Conservation (phyloP, 2,329 filamentous ascomycete genomes). For the Escovopsis sp. region DNA sequence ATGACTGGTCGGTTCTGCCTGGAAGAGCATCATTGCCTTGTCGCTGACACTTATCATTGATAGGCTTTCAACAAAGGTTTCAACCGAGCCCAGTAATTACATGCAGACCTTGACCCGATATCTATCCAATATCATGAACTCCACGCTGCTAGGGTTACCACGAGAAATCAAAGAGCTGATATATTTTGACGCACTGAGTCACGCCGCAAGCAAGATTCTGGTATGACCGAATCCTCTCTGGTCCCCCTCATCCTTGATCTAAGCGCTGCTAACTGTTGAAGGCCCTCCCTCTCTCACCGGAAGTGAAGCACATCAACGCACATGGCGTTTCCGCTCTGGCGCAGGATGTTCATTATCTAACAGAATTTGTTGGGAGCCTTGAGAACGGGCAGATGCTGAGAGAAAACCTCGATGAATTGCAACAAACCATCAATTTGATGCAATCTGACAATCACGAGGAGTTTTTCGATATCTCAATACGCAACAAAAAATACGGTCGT, state of each 20-base stretch:
- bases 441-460: constrained; percentile 84
- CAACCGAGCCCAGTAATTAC: constrained; percentile 71
- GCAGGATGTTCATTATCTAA: constrained; percentile 70
- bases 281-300: constrained; percentile 61
- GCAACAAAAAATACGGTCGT: constrained; percentile 86
- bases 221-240: constrained; percentile 25
- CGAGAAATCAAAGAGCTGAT: constrained; percentile 94
- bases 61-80: constrained; percentile 40
- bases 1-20: constrained; percentile 55
- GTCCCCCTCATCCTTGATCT: background rate
- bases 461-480: constrained; percentile 81
- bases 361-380: constrained; percentile 72
- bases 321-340: constrained; percentile 70
- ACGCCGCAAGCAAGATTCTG: constrained; percentile 75
- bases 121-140: constrained; percentile 91
- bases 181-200: constrained; percentile 89
- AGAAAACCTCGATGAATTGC: constrained; percentile 81
- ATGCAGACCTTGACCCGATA: constrained; percentile 92
- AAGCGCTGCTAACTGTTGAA: constrained; percentile 14
- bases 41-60: constrained; percentile 8
- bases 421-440: constrained; percentile 84
- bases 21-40: background rate
- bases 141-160: constrained; percentile 81
- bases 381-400: constrained; percentile 74
- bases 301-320: constrained; percentile 75